These are phyloP conservation scores for Fragaria vesca DNA, from an alignment of 306 rosid genomes.

Conservation along the genomic window DNA sequence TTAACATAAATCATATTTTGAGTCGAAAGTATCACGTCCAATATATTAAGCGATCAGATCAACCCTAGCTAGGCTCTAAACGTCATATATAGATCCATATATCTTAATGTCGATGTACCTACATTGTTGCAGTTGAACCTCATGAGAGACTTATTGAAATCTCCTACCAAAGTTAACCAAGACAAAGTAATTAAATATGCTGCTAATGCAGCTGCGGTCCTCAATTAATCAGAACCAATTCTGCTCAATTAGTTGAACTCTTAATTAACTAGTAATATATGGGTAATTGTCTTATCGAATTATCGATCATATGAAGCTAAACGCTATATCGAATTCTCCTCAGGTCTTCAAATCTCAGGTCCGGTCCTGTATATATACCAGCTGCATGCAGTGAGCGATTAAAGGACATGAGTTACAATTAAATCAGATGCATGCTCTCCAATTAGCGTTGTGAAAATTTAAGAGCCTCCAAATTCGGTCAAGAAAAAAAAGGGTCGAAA, in stretches of 20 bases:
- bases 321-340: no score
- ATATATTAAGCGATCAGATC: no score
- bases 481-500: constrained; percentile 16
- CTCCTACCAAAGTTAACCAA: neutral
- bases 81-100: no score
- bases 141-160: neutral
- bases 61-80: no score
- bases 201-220: neutral
- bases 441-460: constrained; percentile 15
- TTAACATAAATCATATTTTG: no score
- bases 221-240: neutral
- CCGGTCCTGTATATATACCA: no score
- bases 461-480: constrained; percentile 46
- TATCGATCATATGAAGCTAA: neutral
- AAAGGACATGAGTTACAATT: neutral
- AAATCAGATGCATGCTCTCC: neutral
- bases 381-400: neutral
- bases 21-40: no score
- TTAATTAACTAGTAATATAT: neutral
- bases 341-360: no score
- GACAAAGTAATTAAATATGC: neutral
- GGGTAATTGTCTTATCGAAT: neutral
- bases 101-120: neutral
- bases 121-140: neutral
- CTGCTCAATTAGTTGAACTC: neutral